These are phyloP conservation scores for Diaporthe citri DNA, from an alignment of 2,329 filamentous ascomycete genomes.

Conservation along the genomic window DNA sequence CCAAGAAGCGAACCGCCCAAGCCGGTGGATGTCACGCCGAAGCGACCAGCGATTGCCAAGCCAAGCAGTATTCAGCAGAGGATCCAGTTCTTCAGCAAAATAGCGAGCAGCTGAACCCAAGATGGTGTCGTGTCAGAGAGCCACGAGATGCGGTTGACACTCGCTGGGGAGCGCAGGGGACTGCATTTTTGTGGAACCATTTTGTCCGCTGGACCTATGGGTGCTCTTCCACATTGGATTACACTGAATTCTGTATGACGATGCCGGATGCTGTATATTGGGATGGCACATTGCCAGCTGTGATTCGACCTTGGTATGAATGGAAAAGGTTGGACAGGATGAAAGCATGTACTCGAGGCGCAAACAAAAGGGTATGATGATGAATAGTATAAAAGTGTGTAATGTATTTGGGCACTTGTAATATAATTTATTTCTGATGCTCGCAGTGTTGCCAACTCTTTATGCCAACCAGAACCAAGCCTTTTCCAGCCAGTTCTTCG, in stretches of 20 bases:
- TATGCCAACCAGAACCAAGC: conserved; percentile 70
- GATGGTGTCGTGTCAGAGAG: background rate
- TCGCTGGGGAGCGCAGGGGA: no score
- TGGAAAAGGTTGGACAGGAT: background rate
- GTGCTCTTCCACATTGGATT: background rate
- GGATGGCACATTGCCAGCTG: background rate
- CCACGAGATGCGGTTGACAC: background rate
- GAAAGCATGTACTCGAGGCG: background rate
- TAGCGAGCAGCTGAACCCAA: background rate
- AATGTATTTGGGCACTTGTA: accelerated
- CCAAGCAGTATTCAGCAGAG: conserved; percentile 9
- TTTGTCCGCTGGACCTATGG: background rate
- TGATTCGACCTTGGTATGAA: background rate
- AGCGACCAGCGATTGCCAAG: background rate
- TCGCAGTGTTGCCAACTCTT: no score
- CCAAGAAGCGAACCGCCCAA: background rate
- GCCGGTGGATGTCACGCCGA: background rate
- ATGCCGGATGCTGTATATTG: no score
- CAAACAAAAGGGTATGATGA: background rate
- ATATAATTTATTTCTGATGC: background rate
- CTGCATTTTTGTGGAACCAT: no score
- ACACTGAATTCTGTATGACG: no score
- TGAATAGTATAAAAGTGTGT: background rate
- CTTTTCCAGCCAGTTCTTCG: conserved; percentile 65
- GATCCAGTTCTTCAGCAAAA: conserved; percentile 25